A percentile compares a stretch with the other conserved stretches of the same genome.
These are phyloP conservation scores for Parascedosporium putredinis DNA, from an alignment of 2,329 filamentous ascomycete species.

Conservation along the genomic window DNA sequence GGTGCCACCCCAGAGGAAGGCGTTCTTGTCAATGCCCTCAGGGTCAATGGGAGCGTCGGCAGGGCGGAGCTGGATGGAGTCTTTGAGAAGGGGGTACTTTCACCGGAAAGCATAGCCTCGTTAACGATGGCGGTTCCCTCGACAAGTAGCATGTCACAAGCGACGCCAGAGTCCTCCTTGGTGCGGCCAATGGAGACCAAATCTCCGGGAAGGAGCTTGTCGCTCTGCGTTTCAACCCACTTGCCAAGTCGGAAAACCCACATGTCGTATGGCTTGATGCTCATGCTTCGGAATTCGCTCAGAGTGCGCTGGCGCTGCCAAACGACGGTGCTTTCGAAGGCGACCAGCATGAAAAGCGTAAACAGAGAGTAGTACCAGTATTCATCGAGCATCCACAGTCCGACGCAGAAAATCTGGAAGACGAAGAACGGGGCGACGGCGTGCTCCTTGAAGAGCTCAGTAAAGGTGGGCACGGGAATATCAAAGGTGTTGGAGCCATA, in stretches of 20 bases:
- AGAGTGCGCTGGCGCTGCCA: constrained; percentile 97
- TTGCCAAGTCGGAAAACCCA: constrained; percentile 80
- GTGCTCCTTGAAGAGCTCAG: constrained; percentile 95
- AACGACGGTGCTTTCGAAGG: constrained; percentile 95
- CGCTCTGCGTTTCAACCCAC: constrained; percentile 82
- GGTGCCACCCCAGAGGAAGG: constrained; percentile 93
- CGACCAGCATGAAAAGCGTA: constrained; percentile 95
- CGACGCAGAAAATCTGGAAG: constrained; percentile 97
- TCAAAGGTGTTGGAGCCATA: constrained; percentile 96
- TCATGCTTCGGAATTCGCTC: constrained; percentile 96
- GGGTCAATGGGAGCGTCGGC: constrained; percentile 70
- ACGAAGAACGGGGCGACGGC: constrained; percentile 98
- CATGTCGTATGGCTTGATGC: constrained; percentile 95
- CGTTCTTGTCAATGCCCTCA: constrained; percentile 90
- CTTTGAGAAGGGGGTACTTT: constrained; percentile 93
- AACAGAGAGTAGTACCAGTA: constrained; percentile 99
- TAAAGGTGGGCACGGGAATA: constrained; percentile 91
- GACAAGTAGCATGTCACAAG: constrained; percentile 91
- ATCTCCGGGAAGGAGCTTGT: constrained; percentile 86
- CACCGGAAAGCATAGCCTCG: constrained; percentile 97
- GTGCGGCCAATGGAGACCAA: constrained; percentile 85
- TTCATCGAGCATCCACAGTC: constrained; percentile 96
- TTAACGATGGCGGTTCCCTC: constrained; percentile 97
- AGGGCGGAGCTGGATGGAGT: constrained; percentile 85
- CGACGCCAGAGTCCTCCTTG: constrained; percentile 93